Conservation (phyloP, 768 basidiomycete genomes). For the Tulasnella sp. region DNA sequence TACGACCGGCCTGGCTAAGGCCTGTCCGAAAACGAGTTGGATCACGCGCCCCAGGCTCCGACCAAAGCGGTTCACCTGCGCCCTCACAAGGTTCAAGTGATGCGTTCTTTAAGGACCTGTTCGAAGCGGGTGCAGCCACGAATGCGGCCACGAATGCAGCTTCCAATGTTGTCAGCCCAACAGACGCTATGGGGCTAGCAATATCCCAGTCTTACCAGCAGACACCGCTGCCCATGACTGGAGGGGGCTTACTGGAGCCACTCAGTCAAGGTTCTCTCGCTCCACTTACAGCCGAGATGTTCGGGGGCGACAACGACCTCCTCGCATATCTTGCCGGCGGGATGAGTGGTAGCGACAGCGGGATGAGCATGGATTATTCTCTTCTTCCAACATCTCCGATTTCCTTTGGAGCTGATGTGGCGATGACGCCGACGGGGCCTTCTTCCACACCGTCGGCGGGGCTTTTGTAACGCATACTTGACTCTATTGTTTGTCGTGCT, state of each 20-base stretch:
- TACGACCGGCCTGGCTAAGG: slow-evolving; percentile 80
- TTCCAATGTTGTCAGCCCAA: background rate
- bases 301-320: slow-evolving; percentile 15
- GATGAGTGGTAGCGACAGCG: background rate
- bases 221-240: background rate
- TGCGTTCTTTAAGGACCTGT: background rate
- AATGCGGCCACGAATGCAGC: background rate
- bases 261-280: slow-evolving; percentile 17
- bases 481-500: background rate
- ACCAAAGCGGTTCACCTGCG: slow-evolving; percentile 10
- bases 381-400: slow-evolving; percentile 15
- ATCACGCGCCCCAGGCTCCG: slow-evolving; percentile 21
- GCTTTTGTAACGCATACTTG: background rate
- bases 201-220: background rate
- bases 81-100: background rate
- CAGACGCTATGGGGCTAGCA: background rate
- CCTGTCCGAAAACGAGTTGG: slow-evolving; percentile 77
- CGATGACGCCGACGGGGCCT: background rate
- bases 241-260: slow-evolving; percentile 19
- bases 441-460: background rate
- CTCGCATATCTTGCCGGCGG: slow-evolving; percentile 14
- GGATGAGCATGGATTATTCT: background rate
- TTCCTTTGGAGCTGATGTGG: slow-evolving; percentile 2
- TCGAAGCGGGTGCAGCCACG: background rate
- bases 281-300: slow-evolving; percentile 25